A percentile compares a stretch with the other conserved stretches of the same genome.
Evolutionary conservation across 2,329 filamentous ascomycete species (phyloP).

Genomic region (Tolypocladium paradoxum): DNA sequence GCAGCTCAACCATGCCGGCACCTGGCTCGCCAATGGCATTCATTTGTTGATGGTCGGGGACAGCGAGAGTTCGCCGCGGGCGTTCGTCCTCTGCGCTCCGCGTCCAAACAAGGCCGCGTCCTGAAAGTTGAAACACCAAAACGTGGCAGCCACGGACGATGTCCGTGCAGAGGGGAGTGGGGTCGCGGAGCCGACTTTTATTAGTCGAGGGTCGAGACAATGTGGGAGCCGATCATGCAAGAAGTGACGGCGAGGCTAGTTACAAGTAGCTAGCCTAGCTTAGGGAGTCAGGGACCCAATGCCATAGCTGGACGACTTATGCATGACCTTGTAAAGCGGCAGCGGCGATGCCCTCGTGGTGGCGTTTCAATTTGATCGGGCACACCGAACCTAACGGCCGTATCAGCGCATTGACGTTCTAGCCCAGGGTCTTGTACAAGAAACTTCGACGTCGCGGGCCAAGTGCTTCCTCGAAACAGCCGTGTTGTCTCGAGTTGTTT

Average conservation of each 20-base stretch:
- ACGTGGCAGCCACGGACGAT: background rate
- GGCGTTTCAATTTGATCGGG: conserved; percentile 1
- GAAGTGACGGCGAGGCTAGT: background rate
- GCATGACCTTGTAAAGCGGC: background rate
- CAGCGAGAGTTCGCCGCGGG: background rate
- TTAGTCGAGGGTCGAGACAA: background rate
- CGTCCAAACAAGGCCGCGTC: background rate
- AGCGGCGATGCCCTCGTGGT: background rate
- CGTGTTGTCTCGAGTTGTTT: background rate
- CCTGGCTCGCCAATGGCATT: background rate
- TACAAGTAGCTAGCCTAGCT: background rate
- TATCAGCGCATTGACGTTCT: background rate
- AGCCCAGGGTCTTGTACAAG: background rate
- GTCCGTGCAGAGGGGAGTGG: background rate
- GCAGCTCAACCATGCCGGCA: background rate
- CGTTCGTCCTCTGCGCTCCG: background rate
- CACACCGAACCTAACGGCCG: background rate
- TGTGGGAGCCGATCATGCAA: background rate
- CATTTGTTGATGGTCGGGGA: background rate
- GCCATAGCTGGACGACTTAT: background rate
- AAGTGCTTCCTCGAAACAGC: background rate
- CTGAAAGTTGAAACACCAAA: background rate
- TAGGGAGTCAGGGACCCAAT: too few species aligned
- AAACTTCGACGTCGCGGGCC: background rate
- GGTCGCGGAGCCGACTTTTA: background rate